Conservation (phyloP, 2,329 filamentous ascomycete genomes). For the Stagonosporopsis vannaccii region DNA sequence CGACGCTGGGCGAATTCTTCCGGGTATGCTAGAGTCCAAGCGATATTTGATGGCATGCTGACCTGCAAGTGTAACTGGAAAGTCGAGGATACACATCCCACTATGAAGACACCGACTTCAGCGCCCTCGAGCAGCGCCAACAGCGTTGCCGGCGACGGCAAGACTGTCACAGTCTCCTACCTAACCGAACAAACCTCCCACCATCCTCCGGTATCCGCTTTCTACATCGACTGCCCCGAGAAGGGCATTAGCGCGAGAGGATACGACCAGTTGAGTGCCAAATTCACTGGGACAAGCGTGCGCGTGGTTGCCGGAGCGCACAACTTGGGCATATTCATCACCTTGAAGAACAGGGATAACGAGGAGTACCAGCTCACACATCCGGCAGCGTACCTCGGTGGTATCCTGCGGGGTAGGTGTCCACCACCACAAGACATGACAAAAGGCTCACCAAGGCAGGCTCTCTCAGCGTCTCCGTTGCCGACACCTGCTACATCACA, state of each 20-base stretch:
- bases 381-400: constrained; percentile 89
- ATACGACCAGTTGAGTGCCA: constrained; percentile 95
- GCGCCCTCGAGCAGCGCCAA: constrained; percentile 44
- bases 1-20: constrained; percentile 96
- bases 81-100: constrained; percentile 77
- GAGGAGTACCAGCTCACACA: constrained; percentile 97
- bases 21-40: constrained; percentile 63
- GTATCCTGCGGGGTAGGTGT: constrained; percentile 73
- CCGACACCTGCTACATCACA: constrained; percentile 86
- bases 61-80: constrained; percentile 86
- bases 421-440: background rate
- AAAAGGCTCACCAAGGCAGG: constrained; percentile 50
- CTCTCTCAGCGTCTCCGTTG: constrained; percentile 86
- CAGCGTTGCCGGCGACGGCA: constrained; percentile 50
- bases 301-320: constrained; percentile 90
- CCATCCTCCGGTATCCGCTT: constrained; percentile 95
- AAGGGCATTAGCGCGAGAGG: constrained; percentile 87
- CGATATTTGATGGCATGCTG: constrained; percentile 15
- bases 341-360: constrained; percentile 76
- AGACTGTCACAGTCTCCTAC: constrained; percentile 82
- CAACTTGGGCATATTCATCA: constrained; percentile 96
- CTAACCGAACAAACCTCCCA: constrained; percentile 98
- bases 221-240: constrained; percentile 90
- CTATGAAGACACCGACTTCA: constrained; percentile 58
- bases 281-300: constrained; percentile 95